phyloP scores from a whole-genome alignment of 108 stramenopile species.

The Aurantiochytrium sp. region DNA sequence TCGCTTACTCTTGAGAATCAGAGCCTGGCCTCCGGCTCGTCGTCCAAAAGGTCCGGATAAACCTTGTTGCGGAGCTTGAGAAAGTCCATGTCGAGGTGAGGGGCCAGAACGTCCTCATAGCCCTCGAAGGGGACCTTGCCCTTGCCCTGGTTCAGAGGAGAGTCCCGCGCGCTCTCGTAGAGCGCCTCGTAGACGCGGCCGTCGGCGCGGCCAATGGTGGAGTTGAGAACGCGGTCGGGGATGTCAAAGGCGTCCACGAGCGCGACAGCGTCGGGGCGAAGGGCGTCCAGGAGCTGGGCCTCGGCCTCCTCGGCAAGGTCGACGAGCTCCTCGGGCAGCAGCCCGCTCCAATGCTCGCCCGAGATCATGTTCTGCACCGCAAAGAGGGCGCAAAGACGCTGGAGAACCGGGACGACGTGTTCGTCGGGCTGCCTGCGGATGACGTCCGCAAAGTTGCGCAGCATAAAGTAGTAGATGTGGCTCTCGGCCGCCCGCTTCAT shows the following conservation, averaged over 20 bases:
- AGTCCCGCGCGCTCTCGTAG: constrained; percentile 50
- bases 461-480: constrained; percentile 68
- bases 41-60: background rate
- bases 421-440: background rate
- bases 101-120: background rate
- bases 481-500: constrained; percentile 72
- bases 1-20: no score
- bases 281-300: constrained; percentile 34
- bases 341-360: background rate
- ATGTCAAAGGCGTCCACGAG: constrained; percentile 81
- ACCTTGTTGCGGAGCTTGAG: background rate
- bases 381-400: background rate
- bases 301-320: constrained; percentile 61
- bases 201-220: constrained; percentile 76
- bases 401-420: background rate
- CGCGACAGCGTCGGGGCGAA: constrained; percentile 76
- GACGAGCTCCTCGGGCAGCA: background rate
- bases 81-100: background rate
- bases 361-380: background rate
- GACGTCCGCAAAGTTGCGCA: constrained; percentile 60
- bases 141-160: background rate
- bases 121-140: background rate
- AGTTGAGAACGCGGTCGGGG: constrained; percentile 77
- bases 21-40: no score
- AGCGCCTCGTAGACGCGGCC: constrained; percentile 84